phyloP scores from a whole-genome alignment of 192 early-diverging fungal species.

The Backusella sp. region DNA sequence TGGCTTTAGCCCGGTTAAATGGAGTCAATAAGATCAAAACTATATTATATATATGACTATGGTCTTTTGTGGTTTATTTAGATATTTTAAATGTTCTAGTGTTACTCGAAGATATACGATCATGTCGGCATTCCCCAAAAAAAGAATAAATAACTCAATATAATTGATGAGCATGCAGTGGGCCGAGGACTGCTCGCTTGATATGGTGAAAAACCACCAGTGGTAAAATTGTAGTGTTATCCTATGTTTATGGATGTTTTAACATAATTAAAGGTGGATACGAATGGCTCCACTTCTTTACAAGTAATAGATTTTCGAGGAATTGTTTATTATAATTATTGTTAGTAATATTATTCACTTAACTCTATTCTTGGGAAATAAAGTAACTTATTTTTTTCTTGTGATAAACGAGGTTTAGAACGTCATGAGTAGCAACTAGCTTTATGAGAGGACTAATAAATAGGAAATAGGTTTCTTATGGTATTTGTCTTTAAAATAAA shows the following conservation, averaged over 20 bases:
- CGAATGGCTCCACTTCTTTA: neutral
- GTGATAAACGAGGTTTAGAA: neutral
- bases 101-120: neutral
- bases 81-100: neutral
- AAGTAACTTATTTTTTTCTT: neutral
- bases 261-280: neutral
- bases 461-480: neutral
- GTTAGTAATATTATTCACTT: neutral
- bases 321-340: neutral
- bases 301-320: neutral
- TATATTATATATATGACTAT: neutral
- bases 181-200: neutral
- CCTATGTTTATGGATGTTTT: neutral
- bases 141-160: neutral
- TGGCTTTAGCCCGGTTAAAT: neutral
- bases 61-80: neutral
- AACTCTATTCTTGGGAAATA: neutral
- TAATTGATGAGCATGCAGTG: neutral
- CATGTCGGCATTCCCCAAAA: neutral
- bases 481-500: neutral
- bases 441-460: neutral
- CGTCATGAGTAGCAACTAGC: neutral
- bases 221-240: neutral
- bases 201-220: neutral
- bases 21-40: neutral